A percentile compares a stretch with the other conserved stretches of the same genome.
Conservation (phyloP, 78 protist genomes). For the Bodo saltans region DNA sequence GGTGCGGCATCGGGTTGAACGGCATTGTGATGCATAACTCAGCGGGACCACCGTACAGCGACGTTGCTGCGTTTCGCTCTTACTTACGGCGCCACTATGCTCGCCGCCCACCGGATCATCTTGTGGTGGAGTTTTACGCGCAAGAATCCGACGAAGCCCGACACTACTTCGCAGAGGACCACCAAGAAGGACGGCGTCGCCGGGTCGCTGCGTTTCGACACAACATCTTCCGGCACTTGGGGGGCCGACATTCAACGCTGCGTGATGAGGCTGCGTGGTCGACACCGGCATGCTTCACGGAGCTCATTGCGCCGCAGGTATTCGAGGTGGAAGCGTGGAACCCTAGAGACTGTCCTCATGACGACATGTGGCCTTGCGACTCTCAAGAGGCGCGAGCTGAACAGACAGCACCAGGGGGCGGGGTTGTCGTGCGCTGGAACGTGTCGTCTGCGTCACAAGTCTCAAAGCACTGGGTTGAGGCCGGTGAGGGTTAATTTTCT, state of each 20-base stretch:
- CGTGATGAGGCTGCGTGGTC: not conserved
- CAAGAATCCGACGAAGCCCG: conserved; percentile 6
- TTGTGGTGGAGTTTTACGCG: conserved; percentile 29
- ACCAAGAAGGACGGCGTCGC: no score
- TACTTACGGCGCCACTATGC: conserved; percentile 9
- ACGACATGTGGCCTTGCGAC: no score
- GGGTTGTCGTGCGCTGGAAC: no score
- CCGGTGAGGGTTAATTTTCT: no score
- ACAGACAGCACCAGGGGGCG: no score
- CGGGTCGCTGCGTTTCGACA: conserved; percentile 28
- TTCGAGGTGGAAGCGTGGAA: conserved; percentile 35
- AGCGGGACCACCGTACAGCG: not conserved
- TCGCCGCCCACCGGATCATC: conserved; percentile 47
- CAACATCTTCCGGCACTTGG: conserved; percentile 38
- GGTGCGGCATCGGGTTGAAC: conserved; percentile 26
- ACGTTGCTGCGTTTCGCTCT: not conserved
- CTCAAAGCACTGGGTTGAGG: no score
- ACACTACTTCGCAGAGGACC: not conserved
- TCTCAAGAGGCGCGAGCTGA: no score
- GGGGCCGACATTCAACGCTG: not conserved
- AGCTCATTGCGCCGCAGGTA: conserved; percentile 8
- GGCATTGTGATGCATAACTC: conserved; percentile 26
- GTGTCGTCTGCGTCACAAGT: no score
- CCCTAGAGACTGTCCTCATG: conserved; percentile 21
- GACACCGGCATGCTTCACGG: conserved; percentile 21